Conservation (phyloP, 306 rosid genomes). For the Vigna trinervia region DNA sequence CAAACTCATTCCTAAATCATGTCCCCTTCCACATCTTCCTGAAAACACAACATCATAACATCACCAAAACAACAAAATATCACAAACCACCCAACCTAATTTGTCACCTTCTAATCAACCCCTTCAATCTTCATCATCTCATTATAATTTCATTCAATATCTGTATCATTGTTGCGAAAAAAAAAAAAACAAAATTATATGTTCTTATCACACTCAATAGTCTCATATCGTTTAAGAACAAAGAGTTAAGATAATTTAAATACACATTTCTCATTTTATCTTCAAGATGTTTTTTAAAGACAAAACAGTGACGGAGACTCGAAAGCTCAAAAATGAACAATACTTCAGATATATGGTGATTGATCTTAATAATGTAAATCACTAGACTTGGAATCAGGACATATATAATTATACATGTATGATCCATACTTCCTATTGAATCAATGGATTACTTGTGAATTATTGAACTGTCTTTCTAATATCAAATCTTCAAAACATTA, state of each 20-base stretch:
- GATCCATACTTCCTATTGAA: no score
- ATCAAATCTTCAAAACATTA: no score
- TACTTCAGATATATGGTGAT: accelerated
- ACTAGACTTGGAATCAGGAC: accelerated
- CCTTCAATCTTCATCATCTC: neutral
- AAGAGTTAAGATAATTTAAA: no score
- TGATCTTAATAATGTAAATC: no score
- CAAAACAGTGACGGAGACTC: accelerated
- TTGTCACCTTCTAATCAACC: neutral
- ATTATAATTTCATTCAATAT: neutral
- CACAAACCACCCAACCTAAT: conserved; percentile 24
- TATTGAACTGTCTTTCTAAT: no score
- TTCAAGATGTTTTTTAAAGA: no score
- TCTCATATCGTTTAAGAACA: no score
- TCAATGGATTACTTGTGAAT: neutral
- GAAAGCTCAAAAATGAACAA: no score
- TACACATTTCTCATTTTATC: no score
- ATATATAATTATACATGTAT: no score
- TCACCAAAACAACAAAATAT: neutral
- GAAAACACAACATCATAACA: conserved; percentile 31
- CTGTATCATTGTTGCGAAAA: neutral
- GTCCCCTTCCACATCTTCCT: conserved; percentile 18
- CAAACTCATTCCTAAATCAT: conserved; percentile 35
- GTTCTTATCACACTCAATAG: no score
- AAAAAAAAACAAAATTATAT: no score